These are phyloP conservation scores for Globisporangium solare DNA, from an alignment of 352 stramenopile genomes.

Conservation along the genomic window DNA sequence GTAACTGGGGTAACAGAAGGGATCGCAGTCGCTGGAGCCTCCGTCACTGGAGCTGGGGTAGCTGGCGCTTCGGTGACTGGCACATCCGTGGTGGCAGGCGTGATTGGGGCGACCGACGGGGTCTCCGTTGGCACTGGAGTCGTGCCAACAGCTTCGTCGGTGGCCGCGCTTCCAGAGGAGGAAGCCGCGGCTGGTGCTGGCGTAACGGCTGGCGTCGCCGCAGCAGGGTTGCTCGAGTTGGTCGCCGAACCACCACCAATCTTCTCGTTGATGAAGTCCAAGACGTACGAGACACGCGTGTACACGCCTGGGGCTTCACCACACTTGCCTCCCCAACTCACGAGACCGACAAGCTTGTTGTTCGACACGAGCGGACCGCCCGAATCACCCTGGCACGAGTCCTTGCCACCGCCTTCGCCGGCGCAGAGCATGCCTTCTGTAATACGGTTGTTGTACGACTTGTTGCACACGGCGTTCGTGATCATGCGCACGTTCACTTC, in stretches of 20 bases:
- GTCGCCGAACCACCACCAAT: slow-evolving; percentile 24
- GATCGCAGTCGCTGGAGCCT: neutral
- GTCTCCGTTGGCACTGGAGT: neutral
- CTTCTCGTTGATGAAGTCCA: slow-evolving; percentile 55
- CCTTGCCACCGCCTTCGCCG: slow-evolving; percentile 37
- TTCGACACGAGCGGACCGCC: slow-evolving; percentile 51
- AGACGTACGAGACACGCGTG: slow-evolving; percentile 39
- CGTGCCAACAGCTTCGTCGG: neutral
- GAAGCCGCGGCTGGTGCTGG: neutral
- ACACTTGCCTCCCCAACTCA: slow-evolving; percentile 62
- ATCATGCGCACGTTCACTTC: slow-evolving; percentile 57
- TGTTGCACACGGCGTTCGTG: slow-evolving; percentile 55
- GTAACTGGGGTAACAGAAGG: neutral
- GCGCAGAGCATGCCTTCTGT: slow-evolving; percentile 61
- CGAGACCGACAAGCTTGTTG: slow-evolving; percentile 50
- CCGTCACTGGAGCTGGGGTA: slow-evolving; percentile 2
- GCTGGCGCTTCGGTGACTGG: slow-evolving; percentile 8
- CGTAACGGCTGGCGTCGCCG: slow-evolving; percentile 9
- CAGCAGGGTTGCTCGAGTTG: slow-evolving; percentile 12
- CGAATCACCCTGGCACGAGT: slow-evolving; percentile 68
- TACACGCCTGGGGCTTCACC: slow-evolving; percentile 54
- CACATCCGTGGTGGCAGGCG: slow-evolving; percentile 13
- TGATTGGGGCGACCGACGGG: neutral
- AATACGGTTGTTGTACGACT: slow-evolving; percentile 48
- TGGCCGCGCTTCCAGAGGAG: no score